phyloP scores from a whole-genome alignment of 768 basidiomycete species.

The Obba rivulosa region DNA sequence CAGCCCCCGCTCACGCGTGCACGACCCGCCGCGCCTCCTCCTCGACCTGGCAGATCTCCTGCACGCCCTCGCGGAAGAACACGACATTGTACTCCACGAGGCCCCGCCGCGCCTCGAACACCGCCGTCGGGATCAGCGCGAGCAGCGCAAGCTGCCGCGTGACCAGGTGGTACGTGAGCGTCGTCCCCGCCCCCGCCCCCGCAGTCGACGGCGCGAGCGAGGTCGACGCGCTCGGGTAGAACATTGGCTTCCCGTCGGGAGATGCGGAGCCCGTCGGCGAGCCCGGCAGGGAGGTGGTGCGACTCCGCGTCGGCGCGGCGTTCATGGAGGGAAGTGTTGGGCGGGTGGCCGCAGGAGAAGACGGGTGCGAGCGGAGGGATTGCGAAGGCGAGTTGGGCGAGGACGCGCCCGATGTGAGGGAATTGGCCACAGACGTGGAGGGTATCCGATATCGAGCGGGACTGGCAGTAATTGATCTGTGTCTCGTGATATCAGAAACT shows the following conservation, averaged over 20 bases:
- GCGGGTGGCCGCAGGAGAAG: slow-evolving; percentile 7
- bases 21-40: slow-evolving; percentile 35
- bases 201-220: slow-evolving; percentile 53
- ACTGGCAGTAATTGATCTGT: slow-evolving; percentile 10
- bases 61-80: slow-evolving; percentile 76
- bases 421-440: slow-evolving; percentile 2
- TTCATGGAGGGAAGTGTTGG: slow-evolving; percentile 5
- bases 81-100: slow-evolving; percentile 85
- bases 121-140: slow-evolving; percentile 65
- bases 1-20: too few relatives aligned
- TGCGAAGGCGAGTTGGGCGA: slow-evolving; percentile 3
- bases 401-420: background rate
- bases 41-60: slow-evolving; percentile 78
- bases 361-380: slow-evolving; percentile 15
- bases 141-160: slow-evolving; percentile 67
- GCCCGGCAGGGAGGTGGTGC: slow-evolving; percentile 13
- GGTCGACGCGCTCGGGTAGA: slow-evolving; percentile 67
- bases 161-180: slow-evolving; percentile 81
- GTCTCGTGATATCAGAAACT: background rate
- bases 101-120: slow-evolving; percentile 68
- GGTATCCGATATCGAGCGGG: slow-evolving; percentile 4
- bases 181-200: slow-evolving; percentile 47
- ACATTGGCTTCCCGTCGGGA: slow-evolving; percentile 35
- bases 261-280: slow-evolving; percentile 10
- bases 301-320: slow-evolving; percentile 2